Conservation (phyloP, 345 rosid species). For the Camelina sativa region DNA sequence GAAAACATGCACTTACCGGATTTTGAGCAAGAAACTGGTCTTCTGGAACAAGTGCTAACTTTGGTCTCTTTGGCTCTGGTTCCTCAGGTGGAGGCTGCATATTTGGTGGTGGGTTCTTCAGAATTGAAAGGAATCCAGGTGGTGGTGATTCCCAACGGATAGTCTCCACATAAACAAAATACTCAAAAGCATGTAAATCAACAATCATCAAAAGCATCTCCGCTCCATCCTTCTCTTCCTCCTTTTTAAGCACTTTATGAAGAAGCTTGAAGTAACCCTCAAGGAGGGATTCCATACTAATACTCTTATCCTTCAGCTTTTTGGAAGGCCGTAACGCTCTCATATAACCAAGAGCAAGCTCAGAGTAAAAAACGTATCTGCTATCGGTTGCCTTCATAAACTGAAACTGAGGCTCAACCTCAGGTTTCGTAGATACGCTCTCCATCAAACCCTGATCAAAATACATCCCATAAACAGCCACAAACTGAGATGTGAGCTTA, state of each 20-base stretch:
- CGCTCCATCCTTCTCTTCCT: not conserved
- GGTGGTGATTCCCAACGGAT: not conserved
- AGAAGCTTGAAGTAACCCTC: not conserved
- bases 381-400: no score
- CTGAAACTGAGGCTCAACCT: no score
- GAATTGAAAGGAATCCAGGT: not conserved
- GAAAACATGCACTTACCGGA: not conserved
- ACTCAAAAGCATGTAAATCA: not conserved
- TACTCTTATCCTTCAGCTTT: not conserved
- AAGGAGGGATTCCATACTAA: not conserved
- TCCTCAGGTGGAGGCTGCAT: constrained; percentile 17
- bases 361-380: no score
- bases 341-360: not conserved
- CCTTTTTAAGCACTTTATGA: not conserved
- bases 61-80: constrained; percentile 40
- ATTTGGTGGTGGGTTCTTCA: not conserved
- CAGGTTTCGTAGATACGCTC: no score
- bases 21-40: constrained; percentile 28
- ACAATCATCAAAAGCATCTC: not conserved
- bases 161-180: not conserved
- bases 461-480: no score
- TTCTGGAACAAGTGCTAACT: constrained; percentile 63
- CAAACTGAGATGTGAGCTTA: no score
- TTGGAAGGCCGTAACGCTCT: not conserved
- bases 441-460: no score